Evolutionary conservation across 371 early-diverging fungal genomes (phyloP).

Genomic region (Mucor circinelloides): DNA sequence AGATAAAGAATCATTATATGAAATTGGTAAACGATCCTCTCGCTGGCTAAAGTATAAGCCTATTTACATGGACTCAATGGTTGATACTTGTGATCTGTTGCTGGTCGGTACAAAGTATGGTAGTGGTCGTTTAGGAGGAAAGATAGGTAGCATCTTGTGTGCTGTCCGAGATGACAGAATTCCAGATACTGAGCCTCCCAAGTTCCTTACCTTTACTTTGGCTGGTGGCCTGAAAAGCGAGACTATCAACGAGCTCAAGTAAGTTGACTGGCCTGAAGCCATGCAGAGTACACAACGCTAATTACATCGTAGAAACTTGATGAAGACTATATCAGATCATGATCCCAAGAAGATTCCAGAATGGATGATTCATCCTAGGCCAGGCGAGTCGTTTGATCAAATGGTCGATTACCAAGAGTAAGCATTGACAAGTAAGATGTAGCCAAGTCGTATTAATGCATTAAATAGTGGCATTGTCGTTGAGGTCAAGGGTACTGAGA

Average conservation of each 20-base stretch:
- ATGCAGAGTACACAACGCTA: neutral
- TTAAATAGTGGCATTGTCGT: slow-evolving; percentile 59
- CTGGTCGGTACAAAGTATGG: slow-evolving; percentile 71
- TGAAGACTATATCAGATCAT: slow-evolving; percentile 26
- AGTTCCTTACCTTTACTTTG: slow-evolving; percentile 64
- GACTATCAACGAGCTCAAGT: slow-evolving; percentile 52
- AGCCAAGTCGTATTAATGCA: neutral
- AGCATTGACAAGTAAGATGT: neutral
- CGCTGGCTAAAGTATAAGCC: slow-evolving; percentile 81
- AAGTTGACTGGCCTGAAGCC: neutral
- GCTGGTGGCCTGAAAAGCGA: slow-evolving; percentile 67
- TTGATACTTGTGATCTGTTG: slow-evolving; percentile 73
- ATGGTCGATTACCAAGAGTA: slow-evolving; percentile 60
- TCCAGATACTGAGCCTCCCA: slow-evolving; percentile 25
- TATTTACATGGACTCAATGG: slow-evolving; percentile 68
- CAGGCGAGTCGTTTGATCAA: slow-evolving; percentile 68
- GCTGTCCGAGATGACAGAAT: slow-evolving; percentile 64
- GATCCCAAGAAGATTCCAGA: slow-evolving; percentile 52
- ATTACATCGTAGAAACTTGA: neutral
- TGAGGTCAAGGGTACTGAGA: slow-evolving; percentile 70
- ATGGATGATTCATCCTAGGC: slow-evolving; percentile 60
- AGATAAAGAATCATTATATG: slow-evolving; percentile 61
- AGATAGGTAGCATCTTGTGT: slow-evolving; percentile 67
- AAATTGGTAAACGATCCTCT: slow-evolving; percentile 48
- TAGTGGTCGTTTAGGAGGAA: slow-evolving; percentile 62